Conservation (phyloP, 2,329 filamentous ascomycete species). For the Didymella arachidicola region DNA sequence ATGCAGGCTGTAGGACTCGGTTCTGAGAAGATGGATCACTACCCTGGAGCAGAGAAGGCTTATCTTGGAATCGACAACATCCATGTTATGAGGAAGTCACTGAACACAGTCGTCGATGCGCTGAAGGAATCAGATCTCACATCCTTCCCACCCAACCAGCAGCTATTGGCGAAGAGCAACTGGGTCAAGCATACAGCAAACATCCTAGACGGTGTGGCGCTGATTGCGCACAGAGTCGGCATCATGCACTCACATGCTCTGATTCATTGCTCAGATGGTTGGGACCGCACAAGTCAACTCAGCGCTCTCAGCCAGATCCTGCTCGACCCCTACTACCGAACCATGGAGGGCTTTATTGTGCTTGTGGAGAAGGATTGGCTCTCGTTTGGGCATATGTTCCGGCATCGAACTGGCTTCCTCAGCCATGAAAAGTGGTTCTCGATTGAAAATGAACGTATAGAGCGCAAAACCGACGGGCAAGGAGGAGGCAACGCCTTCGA, state of each 20-base stretch:
- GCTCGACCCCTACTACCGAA: slow-evolving; percentile 94
- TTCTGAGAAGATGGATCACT: slow-evolving; percentile 98
- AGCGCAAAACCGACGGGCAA: slow-evolving; percentile 52
- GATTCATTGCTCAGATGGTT: slow-evolving; percentile 97
- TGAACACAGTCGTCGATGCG: slow-evolving; percentile 86
- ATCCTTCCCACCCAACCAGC: slow-evolving; percentile 79
- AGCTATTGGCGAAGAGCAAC: slow-evolving; percentile 80
- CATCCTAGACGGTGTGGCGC: slow-evolving; percentile 81
- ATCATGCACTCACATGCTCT: slow-evolving; percentile 93
- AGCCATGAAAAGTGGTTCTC: slow-evolving; percentile 94
- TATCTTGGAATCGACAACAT: slow-evolving; percentile 98
- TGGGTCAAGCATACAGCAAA: slow-evolving; percentile 91
- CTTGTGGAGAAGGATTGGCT: slow-evolving; percentile 98
- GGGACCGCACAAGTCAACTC: slow-evolving; percentile 96
- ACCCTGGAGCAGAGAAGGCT: slow-evolving; percentile 87
- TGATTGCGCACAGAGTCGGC: slow-evolving; percentile 87
- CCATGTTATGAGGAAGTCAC: slow-evolving; percentile 93
- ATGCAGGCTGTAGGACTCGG: slow-evolving; percentile 94
- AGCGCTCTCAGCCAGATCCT: slow-evolving; percentile 91
- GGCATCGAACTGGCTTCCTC: slow-evolving; percentile 85
- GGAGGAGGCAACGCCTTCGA: slow-evolving; percentile 78
- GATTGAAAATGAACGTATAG: slow-evolving; percentile 79
- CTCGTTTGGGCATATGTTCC: slow-evolving; percentile 97
- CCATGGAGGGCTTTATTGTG: slow-evolving; percentile 91
- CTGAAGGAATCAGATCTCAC: slow-evolving; percentile 93